phyloP scores from a whole-genome alignment of 306 rosid genomes.

The Vachellia pachyceras region DNA sequence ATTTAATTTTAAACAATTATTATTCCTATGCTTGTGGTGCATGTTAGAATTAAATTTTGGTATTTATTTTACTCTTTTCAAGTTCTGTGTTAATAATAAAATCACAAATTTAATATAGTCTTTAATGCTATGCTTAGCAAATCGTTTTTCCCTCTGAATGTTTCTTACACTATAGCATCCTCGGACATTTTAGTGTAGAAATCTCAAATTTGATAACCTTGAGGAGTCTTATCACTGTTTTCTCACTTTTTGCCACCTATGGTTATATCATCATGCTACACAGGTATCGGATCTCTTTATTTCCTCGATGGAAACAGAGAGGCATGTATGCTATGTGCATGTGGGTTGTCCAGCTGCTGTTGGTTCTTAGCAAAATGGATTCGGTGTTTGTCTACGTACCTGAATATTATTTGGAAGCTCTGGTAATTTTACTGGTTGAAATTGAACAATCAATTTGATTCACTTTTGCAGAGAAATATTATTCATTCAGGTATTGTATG shows the following conservation, averaged over 20 bases:
- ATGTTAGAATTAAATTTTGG: not conserved
- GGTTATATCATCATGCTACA: conserved; percentile 28
- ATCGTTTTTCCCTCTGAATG: conserved; percentile 24
- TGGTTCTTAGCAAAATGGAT: conserved; percentile 89
- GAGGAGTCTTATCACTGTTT: conserved; percentile 13
- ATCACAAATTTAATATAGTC: not conserved
- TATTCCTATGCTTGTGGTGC: not conserved
- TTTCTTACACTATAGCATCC: conserved; percentile 12
- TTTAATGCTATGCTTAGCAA: conserved; percentile 20
- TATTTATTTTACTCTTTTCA: not conserved
- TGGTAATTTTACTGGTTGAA: conserved; percentile 55
- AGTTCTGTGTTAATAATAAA: conserved; percentile 5
- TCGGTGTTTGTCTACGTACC: conserved; percentile 77
- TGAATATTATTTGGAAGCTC: conserved; percentile 86
- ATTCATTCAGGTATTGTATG: not conserved
- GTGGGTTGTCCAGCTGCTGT: conserved; percentile 95
- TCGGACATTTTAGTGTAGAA: not conserved
- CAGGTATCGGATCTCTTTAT: conserved; percentile 86
- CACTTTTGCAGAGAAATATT: conserved; percentile 26
- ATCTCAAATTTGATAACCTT: conserved; percentile 1
- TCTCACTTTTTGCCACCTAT: conserved; percentile 3
- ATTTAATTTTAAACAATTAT: not conserved
- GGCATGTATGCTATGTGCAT: conserved; percentile 98
- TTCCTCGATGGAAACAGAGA: conserved; percentile 92
- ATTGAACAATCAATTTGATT: conserved; percentile 29